Conservation (phyloP, 2,329 filamentous ascomycete genomes). For the Fusarium nurragi region DNA sequence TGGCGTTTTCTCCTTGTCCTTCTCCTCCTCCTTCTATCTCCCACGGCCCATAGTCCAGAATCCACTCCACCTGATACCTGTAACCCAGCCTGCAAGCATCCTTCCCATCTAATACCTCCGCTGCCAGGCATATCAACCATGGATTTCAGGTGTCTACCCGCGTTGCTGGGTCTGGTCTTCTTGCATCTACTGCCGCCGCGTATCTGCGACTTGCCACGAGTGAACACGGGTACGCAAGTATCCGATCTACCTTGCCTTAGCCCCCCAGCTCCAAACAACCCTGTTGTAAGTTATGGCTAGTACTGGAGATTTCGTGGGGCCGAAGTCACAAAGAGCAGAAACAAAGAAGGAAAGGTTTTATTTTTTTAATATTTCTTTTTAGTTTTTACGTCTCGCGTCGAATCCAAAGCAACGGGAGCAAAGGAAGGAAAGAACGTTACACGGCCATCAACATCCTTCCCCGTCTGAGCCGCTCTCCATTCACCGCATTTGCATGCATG, state of each 20-base stretch:
- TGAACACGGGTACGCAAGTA: slow-evolving; percentile 14
- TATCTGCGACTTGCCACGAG: slow-evolving; percentile 25
- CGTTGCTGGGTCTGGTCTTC: slow-evolving; percentile 4
- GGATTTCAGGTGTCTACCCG: slow-evolving; percentile 14
- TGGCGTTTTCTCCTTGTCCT: too few relatives aligned
- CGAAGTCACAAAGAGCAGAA: slow-evolving; percentile 5
- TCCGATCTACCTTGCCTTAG: slow-evolving; percentile 17
- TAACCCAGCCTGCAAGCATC: not conserved
- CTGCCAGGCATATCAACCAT: not conserved
- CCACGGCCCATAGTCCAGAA: too few relatives aligned
- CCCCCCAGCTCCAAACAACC: not conserved
- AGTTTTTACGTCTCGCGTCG: not conserved
- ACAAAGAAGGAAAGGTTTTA: not conserved
- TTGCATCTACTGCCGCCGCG: slow-evolving; percentile 8
- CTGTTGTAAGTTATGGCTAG: slow-evolving; percentile 15
- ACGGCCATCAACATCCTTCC: not conserved
- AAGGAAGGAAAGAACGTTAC: not conserved
- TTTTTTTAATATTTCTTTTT: not conserved
- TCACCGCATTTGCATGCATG: not conserved
- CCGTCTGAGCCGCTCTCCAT: slow-evolving; percentile 7
- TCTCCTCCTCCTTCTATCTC: slow-evolving; percentile 4
- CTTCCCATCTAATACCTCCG: not conserved
- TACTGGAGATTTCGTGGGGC: not conserved
- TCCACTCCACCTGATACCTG: not conserved
- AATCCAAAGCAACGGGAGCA: not conserved